These are phyloP conservation scores for Pichia kudriavzevii DNA, from an alignment of 1,139 yeast genomes.

Conservation along the genomic window DNA sequence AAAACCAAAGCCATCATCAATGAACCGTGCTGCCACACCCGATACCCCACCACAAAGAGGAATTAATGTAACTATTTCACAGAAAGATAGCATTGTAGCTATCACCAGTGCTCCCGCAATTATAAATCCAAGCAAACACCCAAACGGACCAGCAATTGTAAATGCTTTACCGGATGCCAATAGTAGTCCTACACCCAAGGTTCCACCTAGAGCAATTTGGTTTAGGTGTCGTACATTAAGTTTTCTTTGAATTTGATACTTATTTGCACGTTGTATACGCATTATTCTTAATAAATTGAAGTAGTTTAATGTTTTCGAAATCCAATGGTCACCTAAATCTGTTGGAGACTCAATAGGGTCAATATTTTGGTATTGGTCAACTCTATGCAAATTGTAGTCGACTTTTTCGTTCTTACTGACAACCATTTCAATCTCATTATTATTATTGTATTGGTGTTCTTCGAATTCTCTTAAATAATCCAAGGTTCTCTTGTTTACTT, in stretches of 20 bases:
- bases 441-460: conserved; percentile 4
- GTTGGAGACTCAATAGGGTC: conserved; percentile 11
- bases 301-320: conserved; percentile 5
- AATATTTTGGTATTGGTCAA: conserved; percentile 14
- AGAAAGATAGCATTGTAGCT: conserved; percentile 65
- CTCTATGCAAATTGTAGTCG: conserved; percentile 23
- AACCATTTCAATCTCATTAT: conserved; percentile 21
- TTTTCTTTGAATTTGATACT: conserved; percentile 41
- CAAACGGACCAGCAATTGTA: conserved; percentile 76
- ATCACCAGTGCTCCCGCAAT: conserved; percentile 62
- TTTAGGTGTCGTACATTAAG: conserved; percentile 66
- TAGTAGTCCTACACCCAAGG: conserved; percentile 75
- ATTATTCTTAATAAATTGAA: conserved; percentile 13
- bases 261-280: conserved; percentile 17
- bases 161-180: conserved; percentile 74
- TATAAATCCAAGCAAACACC: conserved; percentile 63
- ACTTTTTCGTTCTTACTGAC: conserved; percentile 25
- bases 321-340: background rate
- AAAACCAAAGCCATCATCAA: conserved; percentile 81
- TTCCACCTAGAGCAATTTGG: conserved; percentile 78
- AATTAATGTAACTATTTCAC: conserved; percentile 80
- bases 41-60: conserved; percentile 79
- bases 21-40: conserved; percentile 69
- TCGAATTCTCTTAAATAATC: too few species aligned
- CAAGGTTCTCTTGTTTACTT: conserved; percentile 5